Evolutionary conservation across 805 yeast genomes (phyloP), one percentile per base, ranked within the genome.

Genomic region (Kodamaea hsintzibuensis): DNA sequence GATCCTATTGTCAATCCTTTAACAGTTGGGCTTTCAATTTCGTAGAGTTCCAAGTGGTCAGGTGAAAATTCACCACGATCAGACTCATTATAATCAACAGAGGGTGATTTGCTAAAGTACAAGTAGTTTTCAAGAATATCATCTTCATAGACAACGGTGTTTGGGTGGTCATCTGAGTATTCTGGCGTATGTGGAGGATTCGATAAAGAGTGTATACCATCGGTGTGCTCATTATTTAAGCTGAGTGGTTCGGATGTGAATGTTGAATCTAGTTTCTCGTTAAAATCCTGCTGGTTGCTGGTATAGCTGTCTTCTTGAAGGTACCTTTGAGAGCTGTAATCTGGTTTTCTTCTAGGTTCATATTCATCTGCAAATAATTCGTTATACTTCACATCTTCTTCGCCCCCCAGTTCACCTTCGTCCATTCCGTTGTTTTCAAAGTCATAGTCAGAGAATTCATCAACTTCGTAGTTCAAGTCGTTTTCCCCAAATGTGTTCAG

Each of bases 341-440:
- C 44, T 16, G 44, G 25, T 19, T 40, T 40, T 17, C 44, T 16
- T 19, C 44, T 40, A 5, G 44, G 44, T 16, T 40, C 44, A 17
- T 40, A 40, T 22, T 58, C 62, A 8, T 61, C 65, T n/a, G 57
- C 62, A 49, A 62, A 62, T 13, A 57, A 55, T 9, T 61, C 62
- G 18, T 65, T 64, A 49, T 66, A 66, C 35, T 60, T 56, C 4
- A 71, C 45, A 54, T 67, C 70, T n/a, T 68, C 74, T 7, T 55
- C 56, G 74, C 69, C 74, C 35, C 69, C 35, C 35, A 30, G 71
- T 16, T 58, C 59, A 22, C 69, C 72, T 45, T 71, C 74, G 14
- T 65, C 73, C 49, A 71, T 52, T 1, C 80, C 79, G 53, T 76
- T 75, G 57, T 75, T 74, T 43, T 76, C 80, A 57, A 66, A 76